Evolutionary conservation across 306 rosid genomes (phyloP), one percentile per base, ranked within the genome.

Genomic region (Fagus crenata): DNA sequence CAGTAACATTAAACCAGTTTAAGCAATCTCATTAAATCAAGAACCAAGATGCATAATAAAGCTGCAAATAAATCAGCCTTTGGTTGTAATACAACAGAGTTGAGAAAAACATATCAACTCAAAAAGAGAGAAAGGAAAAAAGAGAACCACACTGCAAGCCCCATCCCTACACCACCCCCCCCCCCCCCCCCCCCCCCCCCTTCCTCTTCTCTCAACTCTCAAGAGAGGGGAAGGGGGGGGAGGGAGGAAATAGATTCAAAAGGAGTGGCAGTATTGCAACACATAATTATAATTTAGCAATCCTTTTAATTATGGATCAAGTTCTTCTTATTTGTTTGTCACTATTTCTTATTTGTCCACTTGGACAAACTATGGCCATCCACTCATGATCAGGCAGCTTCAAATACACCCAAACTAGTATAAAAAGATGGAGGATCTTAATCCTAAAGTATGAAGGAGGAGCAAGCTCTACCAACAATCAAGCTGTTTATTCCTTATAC

Each of bases 1-100:
- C 41, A 75, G 12, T 17, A 3, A 46, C 83, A 85, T 11, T 8
- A 42, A 76, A 72, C 77, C 41, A 51, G 43, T 76, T 81, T 65
- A 86, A 82, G 75, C 74, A 69, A 41, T 70, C 59, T 49, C 71
- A 37, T 67, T 7, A 67, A 37, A 39, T 39, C 71, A 3, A 39
- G 12, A 17, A 61, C 51, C 53, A 9, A 9, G 32, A 81, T 14
- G 69, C 49, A 76, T 5, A 14, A 53, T 67, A 14, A 35, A 65
- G 3, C 18, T 1, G 31, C 40, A 59, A 63, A 12, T 35, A 64
- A 37, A 37, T 64, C 46, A 14, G 36, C 46, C 22, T 3, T 36
- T 41, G 28, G 4, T 36, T n/a, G 6, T 37, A 17, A 46, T 22
- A 22, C 0, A 22, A 12, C 51, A 46, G 51, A 9, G 51, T 13